These are phyloP conservation scores for Schizopora paradoxa DNA, from an alignment of 1,284 basidiomycete species.

Conservation along the genomic window DNA sequence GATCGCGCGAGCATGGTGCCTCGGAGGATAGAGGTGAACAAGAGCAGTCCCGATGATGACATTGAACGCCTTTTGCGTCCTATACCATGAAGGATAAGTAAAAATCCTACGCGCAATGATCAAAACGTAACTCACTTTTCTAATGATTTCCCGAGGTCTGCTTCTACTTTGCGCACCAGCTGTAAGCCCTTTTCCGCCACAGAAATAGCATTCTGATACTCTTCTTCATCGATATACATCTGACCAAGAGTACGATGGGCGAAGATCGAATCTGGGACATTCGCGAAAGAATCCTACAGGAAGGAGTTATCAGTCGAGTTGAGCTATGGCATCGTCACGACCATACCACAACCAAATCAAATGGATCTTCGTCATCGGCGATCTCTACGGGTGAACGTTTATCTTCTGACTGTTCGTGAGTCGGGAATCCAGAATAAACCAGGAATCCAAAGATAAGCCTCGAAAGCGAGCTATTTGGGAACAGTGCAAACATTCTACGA, in stretches of 20 bases:
- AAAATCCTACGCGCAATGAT: constrained; percentile 7
- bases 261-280: constrained; percentile 58
- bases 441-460: constrained; percentile 68
- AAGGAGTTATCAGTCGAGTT: constrained; percentile 2
- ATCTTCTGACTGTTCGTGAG: constrained; percentile 41
- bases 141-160: constrained; percentile 54
- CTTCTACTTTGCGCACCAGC: constrained; percentile 52
- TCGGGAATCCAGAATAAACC: constrained; percentile 48
- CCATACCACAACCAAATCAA: constrained; percentile 51
- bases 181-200: constrained; percentile 67
- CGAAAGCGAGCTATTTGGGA: constrained; percentile 57
- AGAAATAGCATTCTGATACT: constrained; percentile 73
- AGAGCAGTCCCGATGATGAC: constrained; percentile 66
- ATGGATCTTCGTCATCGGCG: constrained; percentile 38
- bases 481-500: constrained; percentile 61
- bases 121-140: constrained; percentile 36
- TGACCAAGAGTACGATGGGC: constrained; percentile 68
- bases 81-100: constrained; percentile 25
- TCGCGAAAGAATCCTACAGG: constrained; percentile 53
- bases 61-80: constrained; percentile 58
- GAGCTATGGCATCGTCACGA: constrained; percentile 1
- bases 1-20: constrained; percentile 80
- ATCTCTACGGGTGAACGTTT: constrained; percentile 30
- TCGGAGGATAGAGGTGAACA: constrained; percentile 84
- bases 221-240: constrained; percentile 70